phyloP scores from a whole-genome alignment of 2,329 filamentous ascomycete species.

The Pestalotiopsis fici region DNA sequence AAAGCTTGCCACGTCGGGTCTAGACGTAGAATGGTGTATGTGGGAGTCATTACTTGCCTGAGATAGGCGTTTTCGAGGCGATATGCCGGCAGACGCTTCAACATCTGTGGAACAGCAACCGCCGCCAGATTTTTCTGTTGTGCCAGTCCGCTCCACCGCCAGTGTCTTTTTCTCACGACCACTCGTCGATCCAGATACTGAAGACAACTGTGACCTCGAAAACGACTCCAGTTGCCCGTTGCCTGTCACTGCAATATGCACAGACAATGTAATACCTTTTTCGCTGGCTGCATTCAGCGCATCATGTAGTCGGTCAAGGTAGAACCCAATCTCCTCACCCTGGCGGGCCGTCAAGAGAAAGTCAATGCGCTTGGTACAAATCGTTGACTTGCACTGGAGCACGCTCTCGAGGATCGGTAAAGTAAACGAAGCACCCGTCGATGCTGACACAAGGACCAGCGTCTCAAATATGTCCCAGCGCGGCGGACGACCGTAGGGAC shows the following conservation, averaged over 20 bases:
- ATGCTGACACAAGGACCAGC: slow-evolving; percentile 60
- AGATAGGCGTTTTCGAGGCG: slow-evolving; percentile 16
- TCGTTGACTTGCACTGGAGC: slow-evolving; percentile 38
- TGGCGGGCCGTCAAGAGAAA: slow-evolving; percentile 54
- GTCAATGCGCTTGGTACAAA: slow-evolving; percentile 54
- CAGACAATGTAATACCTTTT: slow-evolving; percentile 48
- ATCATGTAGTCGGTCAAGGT: slow-evolving; percentile 49
- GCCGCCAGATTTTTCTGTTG: slow-evolving; percentile 19
- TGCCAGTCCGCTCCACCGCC: slow-evolving; percentile 12
- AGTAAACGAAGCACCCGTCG: slow-evolving; percentile 64
- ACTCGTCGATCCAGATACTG: slow-evolving; percentile 14
- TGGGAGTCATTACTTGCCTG: slow-evolving; percentile 36
- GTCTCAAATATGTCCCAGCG: slow-evolving; percentile 61
- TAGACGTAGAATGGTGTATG: slow-evolving; percentile 43
- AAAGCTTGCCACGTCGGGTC: slow-evolving; percentile 53
- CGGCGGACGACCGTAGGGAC: slow-evolving; percentile 58
- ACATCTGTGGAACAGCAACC: slow-evolving; percentile 15
- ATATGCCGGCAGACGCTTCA: neutral
- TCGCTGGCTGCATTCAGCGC: slow-evolving; percentile 42
- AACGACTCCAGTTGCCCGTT: slow-evolving; percentile 24
- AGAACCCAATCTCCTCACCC: slow-evolving; percentile 56
- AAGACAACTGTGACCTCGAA: slow-evolving; percentile 14
- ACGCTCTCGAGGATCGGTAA: slow-evolving; percentile 60
- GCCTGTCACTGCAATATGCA: slow-evolving; percentile 57
- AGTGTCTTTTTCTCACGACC: slow-evolving; percentile 23